These are phyloP conservation scores for Camillea tinctor DNA, from an alignment of 2,329 filamentous ascomycete species.

Conservation along the genomic window DNA sequence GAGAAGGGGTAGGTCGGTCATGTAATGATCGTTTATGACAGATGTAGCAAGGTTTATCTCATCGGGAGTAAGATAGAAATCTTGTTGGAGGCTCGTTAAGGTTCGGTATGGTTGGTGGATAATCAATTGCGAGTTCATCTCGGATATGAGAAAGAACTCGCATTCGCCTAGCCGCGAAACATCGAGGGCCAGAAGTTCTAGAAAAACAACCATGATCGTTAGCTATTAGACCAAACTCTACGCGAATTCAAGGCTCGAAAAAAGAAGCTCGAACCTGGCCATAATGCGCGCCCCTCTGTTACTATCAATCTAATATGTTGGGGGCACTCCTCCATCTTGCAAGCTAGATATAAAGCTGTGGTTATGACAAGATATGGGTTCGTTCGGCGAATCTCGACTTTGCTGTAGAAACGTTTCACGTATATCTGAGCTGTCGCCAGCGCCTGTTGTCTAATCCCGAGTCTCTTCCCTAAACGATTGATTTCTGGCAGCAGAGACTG, in stretches of 20 bases:
- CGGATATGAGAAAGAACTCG: conserved; percentile 89
- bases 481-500: conserved; percentile 56
- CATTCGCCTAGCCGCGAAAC: conserved; percentile 86
- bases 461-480: conserved; percentile 76
- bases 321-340: conserved; percentile 96
- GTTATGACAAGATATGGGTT: conserved; percentile 91
- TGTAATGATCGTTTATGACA: conserved; percentile 88
- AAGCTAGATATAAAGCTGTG: conserved; percentile 92
- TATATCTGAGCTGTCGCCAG: conserved; percentile 94
- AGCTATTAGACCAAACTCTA: conserved; percentile 5
- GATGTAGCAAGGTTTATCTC: conserved; percentile 76
- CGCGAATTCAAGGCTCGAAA: neutral
- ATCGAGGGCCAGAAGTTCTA: conserved; percentile 71
- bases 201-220: conserved; percentile 4
- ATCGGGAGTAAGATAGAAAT: conserved; percentile 72
- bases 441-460: conserved; percentile 84
- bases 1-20: conserved; percentile 85
- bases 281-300: conserved; percentile 79
- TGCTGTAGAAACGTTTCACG: conserved; percentile 88
- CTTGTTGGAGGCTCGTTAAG: conserved; percentile 66
- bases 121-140: conserved; percentile 87
- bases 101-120: conserved; percentile 89
- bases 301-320: conserved; percentile 93
- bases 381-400: conserved; percentile 85
- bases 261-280: conserved; percentile 57